Conservation (phyloP, 2,329 filamentous ascomycete genomes). For the Achaetomium macrosporum region DNA sequence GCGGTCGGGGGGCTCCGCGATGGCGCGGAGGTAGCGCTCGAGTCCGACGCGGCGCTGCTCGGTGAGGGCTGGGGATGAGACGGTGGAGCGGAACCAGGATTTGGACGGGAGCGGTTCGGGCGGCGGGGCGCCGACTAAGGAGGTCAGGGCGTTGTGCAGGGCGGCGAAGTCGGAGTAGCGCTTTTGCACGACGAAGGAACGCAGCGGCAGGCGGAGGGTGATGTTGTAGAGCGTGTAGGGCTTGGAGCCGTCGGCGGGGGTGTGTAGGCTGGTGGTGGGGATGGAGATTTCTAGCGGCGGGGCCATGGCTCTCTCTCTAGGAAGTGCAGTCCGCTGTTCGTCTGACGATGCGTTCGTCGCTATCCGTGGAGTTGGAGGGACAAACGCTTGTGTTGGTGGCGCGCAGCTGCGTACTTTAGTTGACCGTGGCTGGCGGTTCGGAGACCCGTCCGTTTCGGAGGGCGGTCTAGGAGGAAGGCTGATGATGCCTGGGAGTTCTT, state of each 20-base stretch:
- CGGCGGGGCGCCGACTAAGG: constrained; percentile 56
- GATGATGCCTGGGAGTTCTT: too few relatives aligned
- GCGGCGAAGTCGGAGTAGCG: constrained; percentile 74
- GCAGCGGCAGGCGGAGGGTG: constrained; percentile 67
- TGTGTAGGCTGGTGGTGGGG: constrained; percentile 55
- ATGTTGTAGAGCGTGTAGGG: constrained; percentile 75
- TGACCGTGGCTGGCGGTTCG: too few relatives aligned
- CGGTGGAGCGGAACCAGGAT: constrained; percentile 70
- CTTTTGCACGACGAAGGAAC: constrained; percentile 70
- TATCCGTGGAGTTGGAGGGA: too few relatives aligned
- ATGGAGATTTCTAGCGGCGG: constrained; percentile 63
- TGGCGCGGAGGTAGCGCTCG: constrained; percentile 65
- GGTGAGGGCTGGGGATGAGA: constrained; percentile 62
- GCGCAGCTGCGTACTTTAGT: too few relatives aligned
- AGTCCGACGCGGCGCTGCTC: constrained; percentile 63
- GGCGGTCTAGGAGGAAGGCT: too few relatives aligned
- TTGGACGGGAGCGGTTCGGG: constrained; percentile 65
- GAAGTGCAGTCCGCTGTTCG: constrained; percentile 7
- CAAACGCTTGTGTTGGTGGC: too few relatives aligned
- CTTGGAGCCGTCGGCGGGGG: constrained; percentile 48
- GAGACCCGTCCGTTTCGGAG: neutral
- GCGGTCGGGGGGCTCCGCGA: constrained; percentile 67
- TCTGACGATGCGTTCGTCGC: neutral
- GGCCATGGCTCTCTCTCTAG: constrained; percentile 32
- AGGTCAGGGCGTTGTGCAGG: constrained; percentile 58